These are phyloP conservation scores for Podospora sp. DNA, from an alignment of 495 filamentous ascomycete species.

Conservation along the genomic window DNA sequence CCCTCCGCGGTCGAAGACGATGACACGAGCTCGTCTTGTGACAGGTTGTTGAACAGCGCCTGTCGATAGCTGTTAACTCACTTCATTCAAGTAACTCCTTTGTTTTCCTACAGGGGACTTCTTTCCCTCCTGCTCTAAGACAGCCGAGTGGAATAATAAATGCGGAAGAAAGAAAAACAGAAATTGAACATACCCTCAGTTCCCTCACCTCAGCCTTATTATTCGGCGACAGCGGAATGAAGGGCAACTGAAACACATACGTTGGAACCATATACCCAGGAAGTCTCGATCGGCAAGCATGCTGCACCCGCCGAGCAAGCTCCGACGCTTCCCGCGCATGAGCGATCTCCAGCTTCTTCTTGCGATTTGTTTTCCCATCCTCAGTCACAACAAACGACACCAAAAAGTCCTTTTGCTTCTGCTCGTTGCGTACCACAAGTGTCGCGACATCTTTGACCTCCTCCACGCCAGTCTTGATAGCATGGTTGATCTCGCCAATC, in stretches of 20 bases:
- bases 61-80: too few relatives aligned
- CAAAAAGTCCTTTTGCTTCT: constrained; percentile 68
- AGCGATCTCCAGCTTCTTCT: constrained; percentile 9
- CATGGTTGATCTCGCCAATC: constrained; percentile 73
- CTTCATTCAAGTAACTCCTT: too few relatives aligned
- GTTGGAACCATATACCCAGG: constrained; percentile 80
- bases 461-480: constrained; percentile 53
- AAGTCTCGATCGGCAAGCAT: constrained; percentile 61
- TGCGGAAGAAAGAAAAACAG: too few relatives aligned
- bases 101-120: too few relatives aligned
- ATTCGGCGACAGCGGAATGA: constrained; percentile 69
- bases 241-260: constrained; percentile 64
- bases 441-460: constrained; percentile 63
- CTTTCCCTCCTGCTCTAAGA: too few relatives aligned
- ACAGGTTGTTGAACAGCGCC: constrained; percentile 61
- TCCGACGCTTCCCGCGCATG: constrained; percentile 28
- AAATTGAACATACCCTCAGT: too few relatives aligned
- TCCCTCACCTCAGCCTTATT: constrained; percentile 74
- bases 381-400: constrained; percentile 64
- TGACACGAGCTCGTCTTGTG: constrained; percentile 57
- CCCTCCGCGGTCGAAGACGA: constrained; percentile 7
- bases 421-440: constrained; percentile 57
- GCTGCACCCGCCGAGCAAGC: constrained; percentile 39
- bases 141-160: too few relatives aligned
- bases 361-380: background rate